Evolutionary conservation across 176 grass and related monocot species (phyloP), one percentile per base, ranked within the genome.

Genomic region (Poa annua): DNA sequence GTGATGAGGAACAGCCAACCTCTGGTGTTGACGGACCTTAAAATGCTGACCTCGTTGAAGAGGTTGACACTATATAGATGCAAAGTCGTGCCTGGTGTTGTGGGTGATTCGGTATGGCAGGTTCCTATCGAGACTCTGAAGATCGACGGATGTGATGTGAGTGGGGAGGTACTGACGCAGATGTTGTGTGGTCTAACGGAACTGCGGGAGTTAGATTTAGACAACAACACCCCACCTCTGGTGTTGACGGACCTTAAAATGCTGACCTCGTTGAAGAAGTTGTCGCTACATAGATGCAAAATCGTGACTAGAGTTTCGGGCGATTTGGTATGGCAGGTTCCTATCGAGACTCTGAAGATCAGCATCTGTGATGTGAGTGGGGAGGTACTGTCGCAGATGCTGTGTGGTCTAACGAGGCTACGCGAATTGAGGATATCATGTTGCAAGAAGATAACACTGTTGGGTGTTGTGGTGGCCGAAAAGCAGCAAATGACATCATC

Each of bases 11-110:
- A 7, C 1, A 6, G 20, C 20, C 7, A 20, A 56, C 2, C 54
- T 56, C 19, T 10, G 19, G 7, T 21, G 19, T 20, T 9, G 54
- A 21, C 2, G 8, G 20, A 56, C 7, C 54, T 56, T 21, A 20
- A 21, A 56, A 56, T 56, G 54, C 20, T 56, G 2, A 56, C 54
- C 20, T 21, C 20, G 20, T 22, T 56, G 54, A 56, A 21, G 20
- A 0, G 2, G 51, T 9, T 56, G 54, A 0, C 5, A 19, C 51
- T 53, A 53, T 0, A 0, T 0, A 2, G 0, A 3, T 53, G 51
- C 51, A 8, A 53, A 53, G 20, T 53, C 51, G 16, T 52, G 20
- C 2, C 6, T 7, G 7, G 6, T 22, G 20, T 2, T 3, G 0
- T 20, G 17, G 20, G 54, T 56, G 54, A 56, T 56, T 21, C 3